These are phyloP conservation scores for Blastobotrys persicus DNA, from an alignment of 1,139 yeast genomes.

Conservation along the genomic window DNA sequence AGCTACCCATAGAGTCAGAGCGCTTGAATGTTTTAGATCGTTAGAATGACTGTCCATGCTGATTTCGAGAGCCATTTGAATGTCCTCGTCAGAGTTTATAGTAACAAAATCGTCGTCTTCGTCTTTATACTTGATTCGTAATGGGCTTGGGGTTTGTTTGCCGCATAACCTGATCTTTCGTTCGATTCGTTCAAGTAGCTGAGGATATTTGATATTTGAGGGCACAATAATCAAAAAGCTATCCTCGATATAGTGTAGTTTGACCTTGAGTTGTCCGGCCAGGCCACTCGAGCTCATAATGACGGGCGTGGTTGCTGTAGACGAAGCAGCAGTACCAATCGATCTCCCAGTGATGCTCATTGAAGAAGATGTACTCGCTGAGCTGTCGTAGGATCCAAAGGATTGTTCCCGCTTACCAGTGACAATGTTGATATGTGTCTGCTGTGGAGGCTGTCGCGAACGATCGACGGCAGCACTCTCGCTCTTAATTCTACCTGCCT, in stretches of 20 bases:
- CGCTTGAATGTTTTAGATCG: conserved; percentile 8
- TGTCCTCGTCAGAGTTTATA: conserved; percentile 79
- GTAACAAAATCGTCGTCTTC: conserved; percentile 95
- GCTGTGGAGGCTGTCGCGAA: not conserved
- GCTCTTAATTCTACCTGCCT: conserved; percentile 25
- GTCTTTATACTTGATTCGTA: conserved; percentile 77
- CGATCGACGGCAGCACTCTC: conserved; percentile 20
- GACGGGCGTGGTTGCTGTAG: conserved; percentile 16
- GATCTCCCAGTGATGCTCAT: conserved; percentile 12
- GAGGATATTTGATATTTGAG: conserved; percentile 46
- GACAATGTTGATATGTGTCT: not conserved
- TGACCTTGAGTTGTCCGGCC: conserved; percentile 43
- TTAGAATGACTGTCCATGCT: conserved; percentile 10
- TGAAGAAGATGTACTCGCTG: conserved; percentile 6
- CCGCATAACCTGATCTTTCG: conserved; percentile 47
- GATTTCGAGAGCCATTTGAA: conserved; percentile 42
- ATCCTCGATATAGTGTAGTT: conserved; percentile 47
- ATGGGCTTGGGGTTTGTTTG: conserved; percentile 38
- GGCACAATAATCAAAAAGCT: conserved; percentile 49
- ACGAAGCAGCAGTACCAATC: conserved; percentile 10
- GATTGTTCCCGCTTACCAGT: conserved; percentile 11
- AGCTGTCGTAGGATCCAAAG: conserved; percentile 14
- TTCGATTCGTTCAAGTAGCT: conserved; percentile 45
- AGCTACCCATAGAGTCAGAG: conserved; percentile 20
- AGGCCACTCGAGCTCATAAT: conserved; percentile 5